phyloP scores from a whole-genome alignment of 2,329 filamentous ascomycete genomes.

The Beauveria sp. region DNA sequence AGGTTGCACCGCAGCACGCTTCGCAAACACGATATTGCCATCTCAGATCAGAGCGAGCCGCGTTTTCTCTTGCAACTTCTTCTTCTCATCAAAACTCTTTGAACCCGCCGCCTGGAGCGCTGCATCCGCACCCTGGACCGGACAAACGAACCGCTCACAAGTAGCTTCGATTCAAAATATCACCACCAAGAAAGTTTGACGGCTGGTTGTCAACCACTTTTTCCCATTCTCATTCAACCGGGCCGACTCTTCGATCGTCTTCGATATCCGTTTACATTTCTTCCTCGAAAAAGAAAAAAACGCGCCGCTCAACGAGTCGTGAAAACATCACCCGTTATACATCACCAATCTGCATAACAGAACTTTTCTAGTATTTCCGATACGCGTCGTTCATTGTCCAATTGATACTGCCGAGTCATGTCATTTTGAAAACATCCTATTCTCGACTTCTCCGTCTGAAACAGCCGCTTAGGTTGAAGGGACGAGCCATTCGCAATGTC shows the following conservation, averaged over 20 bases:
- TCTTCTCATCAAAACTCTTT: background rate
- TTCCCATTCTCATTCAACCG: background rate
- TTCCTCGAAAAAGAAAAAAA: background rate
- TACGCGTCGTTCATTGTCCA: background rate
- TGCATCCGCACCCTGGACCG: background rate
- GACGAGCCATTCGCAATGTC: constrained; percentile 45
- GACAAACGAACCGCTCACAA: constrained; percentile 1
- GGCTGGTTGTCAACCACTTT: background rate
- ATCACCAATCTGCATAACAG: background rate
- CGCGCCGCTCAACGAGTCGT: background rate
- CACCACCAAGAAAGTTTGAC: background rate
- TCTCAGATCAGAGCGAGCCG: background rate
- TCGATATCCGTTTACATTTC: background rate
- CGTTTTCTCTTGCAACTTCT: constrained; percentile 1
- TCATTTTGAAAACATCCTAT: constrained; percentile 18
- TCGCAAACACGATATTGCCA: constrained; percentile 4
- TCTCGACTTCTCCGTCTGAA: background rate
- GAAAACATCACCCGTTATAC: background rate
- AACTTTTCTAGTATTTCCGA: background rate
- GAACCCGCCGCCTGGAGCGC: constrained; percentile 8
- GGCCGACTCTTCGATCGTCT: background rate
- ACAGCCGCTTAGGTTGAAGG: constrained; percentile 5
- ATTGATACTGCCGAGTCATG: constrained; percentile 27
- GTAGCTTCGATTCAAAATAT: background rate
- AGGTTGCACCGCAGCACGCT: background rate